Evolutionary conservation across 2,329 filamentous ascomycete species (phyloP).

Genomic region (Hirsutella minnesotensis): DNA sequence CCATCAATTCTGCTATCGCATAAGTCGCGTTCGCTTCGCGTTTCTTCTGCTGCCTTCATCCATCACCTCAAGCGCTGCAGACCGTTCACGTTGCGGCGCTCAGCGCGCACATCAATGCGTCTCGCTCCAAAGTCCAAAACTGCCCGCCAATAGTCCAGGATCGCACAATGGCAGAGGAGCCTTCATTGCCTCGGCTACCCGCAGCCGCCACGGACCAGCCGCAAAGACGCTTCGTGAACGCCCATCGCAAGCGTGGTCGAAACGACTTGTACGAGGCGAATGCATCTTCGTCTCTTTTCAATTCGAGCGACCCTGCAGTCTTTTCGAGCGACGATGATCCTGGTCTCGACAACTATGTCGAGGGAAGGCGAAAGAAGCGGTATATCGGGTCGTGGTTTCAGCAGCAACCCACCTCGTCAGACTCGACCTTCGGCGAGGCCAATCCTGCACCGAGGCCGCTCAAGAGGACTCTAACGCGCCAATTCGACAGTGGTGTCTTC

Average conservation of each 20-base stretch:
- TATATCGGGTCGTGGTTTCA: conserved; percentile 59
- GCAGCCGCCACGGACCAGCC: conserved; percentile 25
- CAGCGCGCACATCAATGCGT: background rate
- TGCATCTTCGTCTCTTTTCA: conserved; percentile 25
- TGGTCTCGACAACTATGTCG: conserved; percentile 50
- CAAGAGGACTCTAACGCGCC: conserved; percentile 43
- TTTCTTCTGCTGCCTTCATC: background rate
- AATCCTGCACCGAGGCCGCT: conserved; percentile 19
- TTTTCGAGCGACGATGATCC: conserved; percentile 66
- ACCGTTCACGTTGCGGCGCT: background rate
- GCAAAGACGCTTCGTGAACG: conserved; percentile 26
- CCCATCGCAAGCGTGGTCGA: conserved; percentile 26
- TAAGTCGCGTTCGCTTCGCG: background rate
- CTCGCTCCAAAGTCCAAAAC: too few relatives aligned
- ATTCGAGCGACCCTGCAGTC: conserved; percentile 58
- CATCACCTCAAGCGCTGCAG: background rate
- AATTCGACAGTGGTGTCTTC: conserved; percentile 59
- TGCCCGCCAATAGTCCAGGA: too few relatives aligned
- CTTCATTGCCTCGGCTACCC: conserved; percentile 26
- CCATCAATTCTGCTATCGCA: background rate
- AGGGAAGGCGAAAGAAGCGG: conserved; percentile 45
- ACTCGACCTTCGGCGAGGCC: conserved; percentile 32
- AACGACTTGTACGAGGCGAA: conserved; percentile 12
- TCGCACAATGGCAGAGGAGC: conserved; percentile 26
- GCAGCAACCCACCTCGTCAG: conserved; percentile 40